These are phyloP conservation scores for Leccinum variabile DNA, from an alignment of 1,284 basidiomycete species.

Conservation along the genomic window DNA sequence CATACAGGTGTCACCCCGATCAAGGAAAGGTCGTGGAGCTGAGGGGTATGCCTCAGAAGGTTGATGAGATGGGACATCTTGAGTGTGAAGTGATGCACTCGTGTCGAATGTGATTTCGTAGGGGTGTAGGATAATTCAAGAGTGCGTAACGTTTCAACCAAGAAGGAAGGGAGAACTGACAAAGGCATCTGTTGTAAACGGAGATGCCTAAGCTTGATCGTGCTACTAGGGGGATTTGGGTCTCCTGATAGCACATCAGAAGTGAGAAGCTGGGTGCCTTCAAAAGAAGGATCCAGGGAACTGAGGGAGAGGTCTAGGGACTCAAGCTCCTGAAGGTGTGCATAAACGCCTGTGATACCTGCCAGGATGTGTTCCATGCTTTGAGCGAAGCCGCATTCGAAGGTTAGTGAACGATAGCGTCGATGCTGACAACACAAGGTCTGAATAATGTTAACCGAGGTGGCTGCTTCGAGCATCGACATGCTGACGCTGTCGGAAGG, in stretches of 20 bases:
- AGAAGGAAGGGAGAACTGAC: slow-evolving; percentile 36
- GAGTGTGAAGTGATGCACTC: slow-evolving; percentile 29
- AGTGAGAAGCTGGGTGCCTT: slow-evolving; percentile 27
- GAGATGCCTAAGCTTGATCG: slow-evolving; percentile 36
- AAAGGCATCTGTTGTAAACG: slow-evolving; percentile 43
- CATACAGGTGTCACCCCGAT: slow-evolving; percentile 43
- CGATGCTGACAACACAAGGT: slow-evolving; percentile 27
- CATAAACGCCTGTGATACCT: slow-evolving; percentile 20
- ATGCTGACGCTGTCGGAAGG: slow-evolving; percentile 3
- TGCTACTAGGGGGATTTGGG: slow-evolving; percentile 7
- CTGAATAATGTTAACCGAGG: slow-evolving; percentile 23
- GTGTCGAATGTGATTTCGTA: slow-evolving; percentile 26
- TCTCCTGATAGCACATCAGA: slow-evolving; percentile 22
- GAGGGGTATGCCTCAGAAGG: slow-evolving; percentile 40
- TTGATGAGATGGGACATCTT: slow-evolving; percentile 40
- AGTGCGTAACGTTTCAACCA: slow-evolving; percentile 39
- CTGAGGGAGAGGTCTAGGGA: slow-evolving; percentile 37
- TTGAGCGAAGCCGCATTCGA: slow-evolving; percentile 34
- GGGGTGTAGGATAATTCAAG: slow-evolving; percentile 43
- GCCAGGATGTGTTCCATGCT: slow-evolving; percentile 31
- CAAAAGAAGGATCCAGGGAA: slow-evolving; percentile 27
- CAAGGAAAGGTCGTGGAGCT: slow-evolving; percentile 43
- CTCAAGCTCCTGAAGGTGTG: slow-evolving; percentile 34
- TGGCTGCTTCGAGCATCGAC: slow-evolving; percentile 19
- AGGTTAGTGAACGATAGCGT: slow-evolving; percentile 38